These are phyloP conservation scores for Poteriospumella lacustris DNA, from an alignment of 108 stramenopile genomes.

Conservation along the genomic window DNA sequence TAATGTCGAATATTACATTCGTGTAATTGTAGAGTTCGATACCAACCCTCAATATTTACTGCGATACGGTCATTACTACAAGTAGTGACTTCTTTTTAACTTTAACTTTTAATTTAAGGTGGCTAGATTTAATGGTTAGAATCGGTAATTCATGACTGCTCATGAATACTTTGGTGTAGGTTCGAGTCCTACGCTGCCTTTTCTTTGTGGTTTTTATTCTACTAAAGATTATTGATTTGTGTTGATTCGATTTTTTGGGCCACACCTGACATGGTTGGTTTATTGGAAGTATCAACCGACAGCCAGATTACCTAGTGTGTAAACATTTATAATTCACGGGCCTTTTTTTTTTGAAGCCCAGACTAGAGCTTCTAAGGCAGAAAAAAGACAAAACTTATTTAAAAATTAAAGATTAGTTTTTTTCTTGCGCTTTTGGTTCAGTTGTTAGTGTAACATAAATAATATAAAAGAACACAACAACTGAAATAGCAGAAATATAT, in stretches of 20 bases:
- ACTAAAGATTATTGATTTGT: slow-evolving; percentile 9
- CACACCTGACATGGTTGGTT: slow-evolving; percentile 6
- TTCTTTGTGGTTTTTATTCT: slow-evolving; percentile 3
- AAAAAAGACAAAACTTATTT: slow-evolving; percentile 28
- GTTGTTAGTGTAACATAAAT: slow-evolving; percentile 29
- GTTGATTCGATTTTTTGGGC: slow-evolving; percentile 7
- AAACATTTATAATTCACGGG: neutral
- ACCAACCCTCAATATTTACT: neutral
- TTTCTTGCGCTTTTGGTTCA: slow-evolving; percentile 10
- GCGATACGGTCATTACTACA: neutral
- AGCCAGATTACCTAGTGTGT: slow-evolving; percentile 2
- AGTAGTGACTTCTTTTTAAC: neutral
- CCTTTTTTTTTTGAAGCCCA: neutral
- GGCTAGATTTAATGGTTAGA: slow-evolving; percentile 3
- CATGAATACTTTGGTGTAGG: neutral
- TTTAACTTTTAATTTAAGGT: neutral
- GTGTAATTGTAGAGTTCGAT: slow-evolving; percentile 3
- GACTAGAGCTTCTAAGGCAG: slow-evolving; percentile 3
- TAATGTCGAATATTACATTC: neutral
- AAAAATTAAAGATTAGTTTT: slow-evolving; percentile 29
- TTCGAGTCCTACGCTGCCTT: neutral
- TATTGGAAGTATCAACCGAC: slow-evolving; percentile 2
- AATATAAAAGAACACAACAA: slow-evolving; percentile 31
- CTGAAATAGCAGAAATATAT: slow-evolving; percentile 24
- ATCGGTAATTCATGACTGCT: neutral